Evolutionary conservation across 352 stramenopile species (phyloP).

Genomic region (Pythium brachiatum): DNA sequence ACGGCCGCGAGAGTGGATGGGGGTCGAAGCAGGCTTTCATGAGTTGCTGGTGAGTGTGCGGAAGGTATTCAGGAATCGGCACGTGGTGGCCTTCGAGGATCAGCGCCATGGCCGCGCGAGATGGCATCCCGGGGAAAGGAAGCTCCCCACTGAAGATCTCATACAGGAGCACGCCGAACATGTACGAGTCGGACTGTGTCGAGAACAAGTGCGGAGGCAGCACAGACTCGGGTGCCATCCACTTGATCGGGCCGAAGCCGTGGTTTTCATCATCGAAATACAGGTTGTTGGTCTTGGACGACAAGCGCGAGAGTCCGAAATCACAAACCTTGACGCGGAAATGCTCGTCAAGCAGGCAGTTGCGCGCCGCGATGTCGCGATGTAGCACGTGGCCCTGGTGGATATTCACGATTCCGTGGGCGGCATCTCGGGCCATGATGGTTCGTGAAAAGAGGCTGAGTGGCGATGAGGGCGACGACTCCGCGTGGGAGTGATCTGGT

Average conservation of each 20-base stretch:
- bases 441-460: slow-evolving; percentile 57
- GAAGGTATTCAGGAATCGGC: slow-evolving; percentile 43
- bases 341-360: slow-evolving; percentile 59
- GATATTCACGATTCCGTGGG: slow-evolving; percentile 63
- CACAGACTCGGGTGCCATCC: slow-evolving; percentile 72
- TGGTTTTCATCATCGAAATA: slow-evolving; percentile 56
- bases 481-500: background rate
- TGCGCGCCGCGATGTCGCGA: slow-evolving; percentile 63
- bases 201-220: slow-evolving; percentile 68
- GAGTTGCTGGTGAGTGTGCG: slow-evolving; percentile 38
- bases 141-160: slow-evolving; percentile 65
- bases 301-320: slow-evolving; percentile 59
- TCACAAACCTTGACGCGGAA: slow-evolving; percentile 74
- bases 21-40: slow-evolving; percentile 65
- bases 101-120: slow-evolving; percentile 51
- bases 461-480: background rate
- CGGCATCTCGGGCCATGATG: slow-evolving; percentile 63
- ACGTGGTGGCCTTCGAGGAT: slow-evolving; percentile 69
- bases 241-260: slow-evolving; percentile 69
- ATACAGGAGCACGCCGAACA: slow-evolving; percentile 74
- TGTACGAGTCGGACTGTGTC: slow-evolving; percentile 68
- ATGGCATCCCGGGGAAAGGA: slow-evolving; percentile 54
- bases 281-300: slow-evolving; percentile 29
- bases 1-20: slow-evolving; percentile 50
- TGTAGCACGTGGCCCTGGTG: slow-evolving; percentile 63